Evolutionary conservation across 176 grass and related monocot species (phyloP).

Genomic region (Pontederia crassipes): DNA sequence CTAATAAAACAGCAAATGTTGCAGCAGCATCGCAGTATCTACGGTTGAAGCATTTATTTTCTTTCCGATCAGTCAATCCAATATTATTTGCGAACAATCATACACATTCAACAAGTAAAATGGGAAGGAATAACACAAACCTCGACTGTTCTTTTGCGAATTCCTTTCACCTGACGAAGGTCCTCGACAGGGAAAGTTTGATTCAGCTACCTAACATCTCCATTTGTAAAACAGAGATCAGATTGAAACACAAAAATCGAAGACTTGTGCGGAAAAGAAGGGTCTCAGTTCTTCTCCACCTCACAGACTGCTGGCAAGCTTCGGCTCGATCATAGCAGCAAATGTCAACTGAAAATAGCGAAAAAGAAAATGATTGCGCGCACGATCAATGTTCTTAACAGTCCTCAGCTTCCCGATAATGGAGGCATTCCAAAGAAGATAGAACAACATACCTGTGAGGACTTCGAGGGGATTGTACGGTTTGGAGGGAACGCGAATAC

Average conservation of each 20-base stretch:
- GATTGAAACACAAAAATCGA: not conserved
- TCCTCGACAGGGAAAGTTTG: constrained; percentile 31
- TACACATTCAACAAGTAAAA: not conserved
- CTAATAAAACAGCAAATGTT: no score
- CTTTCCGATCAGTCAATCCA: no score
- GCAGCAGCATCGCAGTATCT: no score
- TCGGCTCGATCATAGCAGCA: constrained; percentile 2
- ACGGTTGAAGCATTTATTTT: no score
- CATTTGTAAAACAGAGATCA: no score
- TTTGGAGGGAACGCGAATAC: not conserved
- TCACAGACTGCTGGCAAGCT: not conserved
- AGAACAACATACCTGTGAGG: not conserved
- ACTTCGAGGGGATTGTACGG: not conserved
- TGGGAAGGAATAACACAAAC: constrained; percentile 4
- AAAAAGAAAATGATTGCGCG: no score
- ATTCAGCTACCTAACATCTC: constrained; percentile 39
- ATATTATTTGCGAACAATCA: not conserved
- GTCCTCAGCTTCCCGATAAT: no score
- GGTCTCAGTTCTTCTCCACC: not conserved
- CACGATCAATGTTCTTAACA: no score
- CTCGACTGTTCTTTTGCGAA: constrained; percentile 21
- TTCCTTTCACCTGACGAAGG: constrained; percentile 39
- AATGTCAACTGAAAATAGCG: not conserved
- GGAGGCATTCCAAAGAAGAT: not conserved
- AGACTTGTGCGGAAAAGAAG: no score